Evolutionary conservation across 805 yeast species (phyloP), one percentile per base, ranked within the genome.

Genomic region (Myxozyma geophila): DNA sequence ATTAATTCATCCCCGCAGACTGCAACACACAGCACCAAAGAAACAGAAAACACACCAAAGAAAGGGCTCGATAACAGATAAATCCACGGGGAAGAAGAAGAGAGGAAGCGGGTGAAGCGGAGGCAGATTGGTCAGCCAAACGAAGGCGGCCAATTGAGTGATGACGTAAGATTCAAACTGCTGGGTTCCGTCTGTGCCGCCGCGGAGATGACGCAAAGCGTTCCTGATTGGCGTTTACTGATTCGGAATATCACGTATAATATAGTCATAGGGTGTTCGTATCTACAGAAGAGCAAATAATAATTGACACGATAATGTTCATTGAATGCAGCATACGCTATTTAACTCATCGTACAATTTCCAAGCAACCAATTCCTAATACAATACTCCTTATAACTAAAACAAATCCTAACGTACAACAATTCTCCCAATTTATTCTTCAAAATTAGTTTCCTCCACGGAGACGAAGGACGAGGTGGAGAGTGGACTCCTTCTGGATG

Each of bases 401-500:
- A 50, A 50, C 36, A 10, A 7, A 49, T 50, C 54, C 54, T 50
- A 50, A 50, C 28, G 19, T 50, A 50, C 54, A 43, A 28, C 28
- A 3, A 28, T 28, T 28, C 28, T 19, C 10, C 21, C 47, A 15
- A 43, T n/a, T n/a, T 17, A 46, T 37, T 28, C 46, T 41, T 41
- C 19, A 48, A 19, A n/a, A 43, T 43, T 43, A 64, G 95, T 89
- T 82, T 89, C 92, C 90, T 83, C 96, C 96, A 83, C 96, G 87
- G 76, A 90, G 83, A 84, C 96, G 88, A 67, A 90, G 80, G 19
- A 90, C 96, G 80, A 89, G 81, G 78, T 90, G 96, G 37, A 88
- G 79, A 54, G 96, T 86, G 63, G 96, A 90, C 81, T 91, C 97
- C 84, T 91, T 91, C 82, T 91, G 97, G 78, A 90, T 90, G 87